Percentiles rank a stretch among this genome's conserved stretches.
Conservation (phyloP, 2,329 filamentous ascomycete species). For the Talaromyces sp. region DNA sequence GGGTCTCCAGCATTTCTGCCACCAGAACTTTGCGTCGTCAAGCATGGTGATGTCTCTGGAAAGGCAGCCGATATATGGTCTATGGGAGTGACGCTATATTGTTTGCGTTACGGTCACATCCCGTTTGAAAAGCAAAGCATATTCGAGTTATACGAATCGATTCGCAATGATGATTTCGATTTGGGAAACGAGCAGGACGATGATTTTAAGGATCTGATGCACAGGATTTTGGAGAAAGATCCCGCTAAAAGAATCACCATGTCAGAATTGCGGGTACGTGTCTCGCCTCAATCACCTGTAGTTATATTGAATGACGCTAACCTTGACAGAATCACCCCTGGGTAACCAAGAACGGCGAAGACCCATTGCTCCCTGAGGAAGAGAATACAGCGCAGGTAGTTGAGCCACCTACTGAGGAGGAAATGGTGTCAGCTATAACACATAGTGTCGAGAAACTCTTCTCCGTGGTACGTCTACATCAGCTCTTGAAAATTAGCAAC, state of each 20-base stretch:
- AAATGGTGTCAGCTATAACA: slow-evolving; percentile 87
- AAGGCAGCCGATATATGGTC: slow-evolving; percentile 95
- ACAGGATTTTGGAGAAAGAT: slow-evolving; percentile 73
- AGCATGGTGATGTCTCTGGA: slow-evolving; percentile 81
- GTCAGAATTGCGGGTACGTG: slow-evolving; percentile 69
- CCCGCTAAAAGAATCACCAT: slow-evolving; percentile 78
- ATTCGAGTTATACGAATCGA: slow-evolving; percentile 83
- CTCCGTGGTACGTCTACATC: slow-evolving; percentile 58
- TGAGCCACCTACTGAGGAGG: slow-evolving; percentile 79
- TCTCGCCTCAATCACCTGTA: neutral
- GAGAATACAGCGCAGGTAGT: slow-evolving; percentile 82
- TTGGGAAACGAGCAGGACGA: slow-evolving; percentile 61
- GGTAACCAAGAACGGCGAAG: slow-evolving; percentile 76
- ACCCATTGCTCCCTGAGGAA: slow-evolving; percentile 70
- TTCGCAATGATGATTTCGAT: slow-evolving; percentile 63
- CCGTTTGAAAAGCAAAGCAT: slow-evolving; percentile 77
- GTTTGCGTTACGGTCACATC: slow-evolving; percentile 79
- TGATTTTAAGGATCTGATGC: slow-evolving; percentile 69
- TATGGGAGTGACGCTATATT: slow-evolving; percentile 94
- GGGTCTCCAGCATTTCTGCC: slow-evolving; percentile 93
- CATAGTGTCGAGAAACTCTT: slow-evolving; percentile 81
- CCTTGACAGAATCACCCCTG: slow-evolving; percentile 71
- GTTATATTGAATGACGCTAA: slow-evolving; percentile 11
- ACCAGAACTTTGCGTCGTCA: slow-evolving; percentile 82
- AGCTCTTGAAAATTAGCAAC: neutral